phyloP scores from a whole-genome alignment of 805 yeast genomes.

The Osmozyma mogii region DNA sequence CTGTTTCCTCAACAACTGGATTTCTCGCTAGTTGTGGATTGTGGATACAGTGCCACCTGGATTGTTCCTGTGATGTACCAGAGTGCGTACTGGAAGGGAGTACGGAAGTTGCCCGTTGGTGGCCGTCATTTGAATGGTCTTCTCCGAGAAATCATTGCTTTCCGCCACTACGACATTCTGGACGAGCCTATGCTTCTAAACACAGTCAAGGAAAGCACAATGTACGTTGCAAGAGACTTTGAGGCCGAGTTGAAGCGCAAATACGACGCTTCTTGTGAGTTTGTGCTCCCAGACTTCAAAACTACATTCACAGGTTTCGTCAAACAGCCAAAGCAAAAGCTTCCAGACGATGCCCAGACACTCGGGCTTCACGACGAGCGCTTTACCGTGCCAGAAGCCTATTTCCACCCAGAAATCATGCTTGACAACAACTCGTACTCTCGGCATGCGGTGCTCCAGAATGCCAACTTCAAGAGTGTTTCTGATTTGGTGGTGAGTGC shows the following conservation, averaged over 20 bases:
- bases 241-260: constrained; percentile 34
- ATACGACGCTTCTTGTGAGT: constrained; percentile 44
- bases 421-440: constrained; percentile 28
- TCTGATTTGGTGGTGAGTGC: constrained; percentile 74
- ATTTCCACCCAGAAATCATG: constrained; percentile 74
- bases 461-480: constrained; percentile 54
- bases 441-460: constrained; percentile 23
- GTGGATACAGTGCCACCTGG: constrained; percentile 86
- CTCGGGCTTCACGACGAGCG: constrained; percentile 73
- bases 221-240: constrained; percentile 62
- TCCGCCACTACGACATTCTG: constrained; percentile 85
- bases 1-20: constrained; percentile 28
- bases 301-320: constrained; percentile 73
- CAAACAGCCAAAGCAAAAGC: constrained; percentile 16
- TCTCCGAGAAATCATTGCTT: constrained; percentile 76
- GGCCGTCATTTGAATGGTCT: constrained; percentile 81
- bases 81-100: constrained; percentile 66
- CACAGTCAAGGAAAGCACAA: constrained; percentile 72
- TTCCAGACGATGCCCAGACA: constrained; percentile 50
- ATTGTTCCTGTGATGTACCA: constrained; percentile 79
- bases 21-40: constrained; percentile 74
- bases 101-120: constrained; percentile 74
- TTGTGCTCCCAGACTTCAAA: constrained; percentile 82
- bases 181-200: constrained; percentile 84
- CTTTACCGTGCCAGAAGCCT: constrained; percentile 78